A percentile compares a stretch with the other conserved stretches of the same genome.
phyloP scores from a whole-genome alignment of 176 grass and related monocot genomes.

The Olyra latifolia region DNA sequence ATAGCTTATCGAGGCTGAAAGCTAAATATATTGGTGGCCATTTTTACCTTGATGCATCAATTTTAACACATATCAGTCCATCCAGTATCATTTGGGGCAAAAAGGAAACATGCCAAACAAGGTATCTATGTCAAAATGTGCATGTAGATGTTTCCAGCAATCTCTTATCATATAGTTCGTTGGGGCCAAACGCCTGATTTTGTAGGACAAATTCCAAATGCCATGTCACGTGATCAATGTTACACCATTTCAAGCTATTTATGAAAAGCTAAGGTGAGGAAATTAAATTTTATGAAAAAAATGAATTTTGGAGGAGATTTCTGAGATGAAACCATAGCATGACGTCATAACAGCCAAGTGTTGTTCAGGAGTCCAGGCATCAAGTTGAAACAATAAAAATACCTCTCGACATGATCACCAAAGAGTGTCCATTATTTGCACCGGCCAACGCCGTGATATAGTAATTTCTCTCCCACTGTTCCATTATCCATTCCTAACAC shows the following conservation, averaged over 20 bases:
- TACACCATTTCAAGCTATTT: not conserved
- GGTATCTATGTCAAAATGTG: not conserved
- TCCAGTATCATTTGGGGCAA: constrained; percentile 1
- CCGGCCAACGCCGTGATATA: constrained; percentile 85
- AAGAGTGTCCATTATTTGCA: constrained; percentile 66
- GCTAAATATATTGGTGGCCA: not conserved
- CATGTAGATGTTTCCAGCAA: not conserved
- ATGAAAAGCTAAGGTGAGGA: not conserved
- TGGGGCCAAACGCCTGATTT: not conserved
- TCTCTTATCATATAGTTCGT: not conserved
- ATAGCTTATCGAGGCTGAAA: not conserved
- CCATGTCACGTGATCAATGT: not conserved
- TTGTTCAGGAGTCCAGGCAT: constrained; percentile 29
- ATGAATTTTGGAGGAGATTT: constrained; percentile 6
- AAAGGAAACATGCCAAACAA: not conserved
- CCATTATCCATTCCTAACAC: constrained; percentile 97
- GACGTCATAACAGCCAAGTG: not conserved
- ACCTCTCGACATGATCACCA: constrained; percentile 98
- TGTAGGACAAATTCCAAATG: not conserved
- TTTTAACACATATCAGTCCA: not conserved
- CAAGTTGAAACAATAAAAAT: constrained; percentile 41
- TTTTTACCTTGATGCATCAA: constrained; percentile 7
- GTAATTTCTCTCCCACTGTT: constrained; percentile 98
- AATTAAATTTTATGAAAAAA: not conserved
- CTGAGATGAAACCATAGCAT: not conserved